Evolutionary conservation across 169 alveolate genomes (phyloP).

Genomic region (Plasmodium vivax): DNA sequence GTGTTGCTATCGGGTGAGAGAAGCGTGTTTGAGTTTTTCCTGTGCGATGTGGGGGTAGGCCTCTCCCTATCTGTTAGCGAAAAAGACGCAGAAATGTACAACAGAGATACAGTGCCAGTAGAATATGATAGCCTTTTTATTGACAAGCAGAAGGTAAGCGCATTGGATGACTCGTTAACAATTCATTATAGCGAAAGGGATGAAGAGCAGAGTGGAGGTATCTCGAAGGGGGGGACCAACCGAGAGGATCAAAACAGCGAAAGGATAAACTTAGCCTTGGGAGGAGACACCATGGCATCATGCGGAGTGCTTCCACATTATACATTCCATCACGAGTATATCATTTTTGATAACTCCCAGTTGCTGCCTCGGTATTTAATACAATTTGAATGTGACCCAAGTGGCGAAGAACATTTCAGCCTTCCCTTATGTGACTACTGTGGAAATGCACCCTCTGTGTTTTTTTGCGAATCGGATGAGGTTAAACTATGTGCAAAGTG

Average conservation of each 20-base stretch:
- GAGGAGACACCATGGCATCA: conserved; percentile 76
- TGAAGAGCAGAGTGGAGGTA: neutral
- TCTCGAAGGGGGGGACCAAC: neutral
- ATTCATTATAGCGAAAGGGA: conserved; percentile 82
- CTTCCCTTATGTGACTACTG: conserved; percentile 93
- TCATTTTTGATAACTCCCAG: conserved; percentile 91
- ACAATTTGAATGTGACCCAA: conserved; percentile 91
- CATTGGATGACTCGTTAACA: conserved; percentile 84
- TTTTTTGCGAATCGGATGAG: conserved; percentile 91
- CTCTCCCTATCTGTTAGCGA: conserved; percentile 78
- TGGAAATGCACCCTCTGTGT: conserved; percentile 89
- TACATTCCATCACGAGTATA: conserved; percentile 88
- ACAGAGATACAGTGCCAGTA: conserved; percentile 78
- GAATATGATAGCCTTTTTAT: conserved; percentile 89
- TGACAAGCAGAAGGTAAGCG: conserved; percentile 80
- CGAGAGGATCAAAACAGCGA: conserved; percentile 31
- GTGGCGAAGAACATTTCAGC: conserved; percentile 88
- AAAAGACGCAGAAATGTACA: conserved; percentile 72
- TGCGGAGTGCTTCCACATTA: conserved; percentile 92
- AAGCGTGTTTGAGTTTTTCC: conserved; percentile 87
- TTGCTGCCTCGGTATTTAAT: conserved; percentile 88
- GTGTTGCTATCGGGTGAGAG: conserved; percentile 84
- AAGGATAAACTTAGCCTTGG: conserved; percentile 60
- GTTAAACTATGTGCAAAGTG: conserved; percentile 90
- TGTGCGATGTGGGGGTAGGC: conserved; percentile 92